Conservation (phyloP, 2,329 filamentous ascomycete genomes). For the Myriangium duriaei region DNA sequence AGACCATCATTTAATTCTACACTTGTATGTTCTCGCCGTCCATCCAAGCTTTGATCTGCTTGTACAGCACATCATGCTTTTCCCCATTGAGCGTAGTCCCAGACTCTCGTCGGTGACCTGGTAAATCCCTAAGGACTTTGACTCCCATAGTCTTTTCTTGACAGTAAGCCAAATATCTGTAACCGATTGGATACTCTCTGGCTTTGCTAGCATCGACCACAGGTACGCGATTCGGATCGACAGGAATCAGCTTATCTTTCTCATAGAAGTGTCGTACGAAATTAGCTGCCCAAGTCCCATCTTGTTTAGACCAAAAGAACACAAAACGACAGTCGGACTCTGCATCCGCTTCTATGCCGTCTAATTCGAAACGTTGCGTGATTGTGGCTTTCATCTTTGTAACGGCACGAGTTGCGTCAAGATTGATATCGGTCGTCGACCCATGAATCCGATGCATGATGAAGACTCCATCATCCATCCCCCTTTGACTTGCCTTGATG, state of each 20-base stretch:
- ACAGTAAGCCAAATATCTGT: slow-evolving; percentile 34
- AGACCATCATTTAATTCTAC: background rate
- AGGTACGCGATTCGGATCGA: slow-evolving; percentile 32
- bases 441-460: slow-evolving; percentile 36
- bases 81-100: slow-evolving; percentile 24
- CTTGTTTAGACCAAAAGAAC: slow-evolving; percentile 16
- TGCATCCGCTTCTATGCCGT: slow-evolving; percentile 32
- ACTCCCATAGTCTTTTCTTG: slow-evolving; percentile 37
- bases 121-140: slow-evolving; percentile 32
- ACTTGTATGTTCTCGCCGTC: slow-evolving; percentile 24
- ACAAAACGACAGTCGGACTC: slow-evolving; percentile 32
- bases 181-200: slow-evolving; percentile 30
- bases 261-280: slow-evolving; percentile 40
- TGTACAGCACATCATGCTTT: slow-evolving; percentile 36
- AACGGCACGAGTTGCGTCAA: slow-evolving; percentile 20
- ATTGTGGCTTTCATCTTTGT: slow-evolving; percentile 41
- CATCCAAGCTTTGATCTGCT: slow-evolving; percentile 32
- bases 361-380: slow-evolving; percentile 35
- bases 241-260: slow-evolving; percentile 39
- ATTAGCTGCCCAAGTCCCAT: slow-evolving; percentile 30
- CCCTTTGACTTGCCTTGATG: slow-evolving; percentile 27
- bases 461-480: slow-evolving; percentile 32
- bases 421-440: slow-evolving; percentile 30
- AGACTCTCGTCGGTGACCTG: slow-evolving; percentile 30
- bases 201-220: slow-evolving; percentile 29